Percentiles rank a stretch among this genome's conserved stretches.
These are phyloP conservation scores for Leccinum pallidistipes DNA, from an alignment of 1,284 basidiomycete species.

Conservation along the genomic window DNA sequence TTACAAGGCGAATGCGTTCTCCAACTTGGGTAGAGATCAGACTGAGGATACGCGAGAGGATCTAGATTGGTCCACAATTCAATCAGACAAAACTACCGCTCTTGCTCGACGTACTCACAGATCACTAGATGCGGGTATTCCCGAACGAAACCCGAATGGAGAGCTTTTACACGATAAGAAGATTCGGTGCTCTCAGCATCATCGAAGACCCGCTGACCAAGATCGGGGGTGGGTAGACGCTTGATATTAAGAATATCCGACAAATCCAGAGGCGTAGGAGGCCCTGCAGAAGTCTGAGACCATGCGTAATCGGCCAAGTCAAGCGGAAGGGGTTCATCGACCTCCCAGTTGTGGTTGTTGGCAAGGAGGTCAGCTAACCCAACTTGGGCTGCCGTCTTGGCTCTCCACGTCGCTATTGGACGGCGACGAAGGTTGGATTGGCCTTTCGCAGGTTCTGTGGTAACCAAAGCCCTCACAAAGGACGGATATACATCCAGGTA, in stretches of 20 bases:
- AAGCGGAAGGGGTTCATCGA: slow-evolving; percentile 36
- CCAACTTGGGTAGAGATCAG: slow-evolving; percentile 44
- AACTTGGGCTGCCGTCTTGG: slow-evolving; percentile 17
- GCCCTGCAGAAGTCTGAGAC: slow-evolving; percentile 68
- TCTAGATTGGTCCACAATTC: slow-evolving; percentile 29
- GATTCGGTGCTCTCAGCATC: slow-evolving; percentile 31
- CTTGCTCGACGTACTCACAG: slow-evolving; percentile 31
- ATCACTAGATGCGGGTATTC: slow-evolving; percentile 38
- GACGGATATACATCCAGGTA: slow-evolving; percentile 33
- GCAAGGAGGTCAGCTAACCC: slow-evolving; percentile 12
- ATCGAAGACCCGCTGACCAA: slow-evolving; percentile 41
- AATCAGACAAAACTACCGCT: slow-evolving; percentile 10
- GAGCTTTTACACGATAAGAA: neutral
- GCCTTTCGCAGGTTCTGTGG: neutral
- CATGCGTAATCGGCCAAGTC: slow-evolving; percentile 67
- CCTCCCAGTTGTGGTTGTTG: slow-evolving; percentile 22
- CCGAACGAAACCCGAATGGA: neutral
- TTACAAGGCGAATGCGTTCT: neutral
- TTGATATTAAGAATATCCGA: slow-evolving; percentile 26
- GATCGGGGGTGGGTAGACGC: slow-evolving; percentile 34
- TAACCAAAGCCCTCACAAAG: neutral
- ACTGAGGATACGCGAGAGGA: slow-evolving; percentile 43
- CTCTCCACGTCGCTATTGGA: slow-evolving; percentile 20
- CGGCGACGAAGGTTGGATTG: slow-evolving; percentile 12
- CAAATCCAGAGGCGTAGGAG: slow-evolving; percentile 41